Base-by-base conservation (phyloP, 2,329 filamentous ascomycete species). In the Paraphaeosphaeria minitans region DNA sequence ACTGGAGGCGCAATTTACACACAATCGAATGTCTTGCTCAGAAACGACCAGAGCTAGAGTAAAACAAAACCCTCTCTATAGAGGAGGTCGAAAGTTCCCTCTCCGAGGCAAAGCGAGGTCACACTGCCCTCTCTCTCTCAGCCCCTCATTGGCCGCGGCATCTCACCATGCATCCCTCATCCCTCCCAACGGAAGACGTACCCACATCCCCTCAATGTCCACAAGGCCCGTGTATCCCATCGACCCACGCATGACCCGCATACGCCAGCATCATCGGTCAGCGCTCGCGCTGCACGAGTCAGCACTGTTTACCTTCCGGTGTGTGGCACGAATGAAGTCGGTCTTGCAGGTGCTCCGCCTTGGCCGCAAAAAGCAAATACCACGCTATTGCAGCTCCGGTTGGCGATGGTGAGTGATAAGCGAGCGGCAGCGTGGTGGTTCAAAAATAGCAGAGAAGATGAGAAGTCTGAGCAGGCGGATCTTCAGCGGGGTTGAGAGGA, bases 341-440 rank as follows among this genome's bases (percentile, higher is more conserved):
- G 48, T 4, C n/a, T 21, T 51, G 48, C 35, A 39, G 31, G 21
- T 33, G 10, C 19, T 37, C 47, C 47, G 47, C 47, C 47, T 50
- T 35, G 47, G 47, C 47, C 29, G 47, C 22, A 37, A 48, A 35
- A 50, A 50, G 31, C 47, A 50, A 50, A 50, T 43, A 31, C 13
- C 27, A 33, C 27, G 24, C 27, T 31, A 31, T 13, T 31, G 24
- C 46, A 48, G 22, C 6, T 43, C 19, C 12, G 4, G 39, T 22
- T 43, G 37, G 43, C 13, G 14, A 19, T 33, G 46, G 46, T 48
- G 8, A 33, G 29, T 24, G 37, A 39, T 48, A 31, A 48, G 19
- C 41, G 41, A 43, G 41, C 41, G 19, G n/a, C 19, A 21, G 7
- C 29, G 41, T 19, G 22, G 41, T 8, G 41, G n/a, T 22, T 39